Base-by-base conservation (phyloP, 805 yeast genomes). In the Yamadazyma sp. region DNA sequence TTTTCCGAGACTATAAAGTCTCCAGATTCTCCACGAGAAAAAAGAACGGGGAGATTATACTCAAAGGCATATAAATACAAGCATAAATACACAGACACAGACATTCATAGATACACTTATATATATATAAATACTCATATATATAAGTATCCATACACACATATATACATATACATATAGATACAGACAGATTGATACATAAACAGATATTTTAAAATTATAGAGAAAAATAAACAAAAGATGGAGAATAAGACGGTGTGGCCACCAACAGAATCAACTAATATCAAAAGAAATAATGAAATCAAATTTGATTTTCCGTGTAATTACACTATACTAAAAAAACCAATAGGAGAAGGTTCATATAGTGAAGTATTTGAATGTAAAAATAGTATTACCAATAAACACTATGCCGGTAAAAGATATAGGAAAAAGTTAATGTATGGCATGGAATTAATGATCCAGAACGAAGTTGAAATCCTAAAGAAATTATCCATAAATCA, bases 381-480 rank as follows among this genome's bases (percentile, higher is more conserved):
- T 44, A 69, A 65, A 50, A 64, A 66, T 39, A 53, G 52, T 4
- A 43, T 48, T 19, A 70, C 75, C 1, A 61, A 63, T 7, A 56
- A 52, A 22, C 62, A 65, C 42, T 76, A 70, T 50, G 82, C 83
- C 3, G 76, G 76, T 34, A 77, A 77, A 45, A 56, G 69, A 44
- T 76, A 75, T 52, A 58, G 54, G 45, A 77, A 77, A 45, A 54
- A 60, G 29, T 60, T 73, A 26, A 64, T 77, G 55, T 65, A 67
- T 31, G 82, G 81, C 4, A 55, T 76, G 20, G 82, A 78, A 51
- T 42, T 48, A 31, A 46, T 57, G 60, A 65, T 83, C 13, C 77
- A 76, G 38, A 75, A 80, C 44, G 91, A 82, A 54, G 75, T 82
- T 39, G 59, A 65, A 6, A 70, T 80, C 1, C 64, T 82, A 27